A percentile compares a stretch with the other conserved stretches of the same genome.
phyloP scores from a whole-genome alignment of 2,329 filamentous ascomycete genomes.

The Lasiodiplodia sp. region DNA sequence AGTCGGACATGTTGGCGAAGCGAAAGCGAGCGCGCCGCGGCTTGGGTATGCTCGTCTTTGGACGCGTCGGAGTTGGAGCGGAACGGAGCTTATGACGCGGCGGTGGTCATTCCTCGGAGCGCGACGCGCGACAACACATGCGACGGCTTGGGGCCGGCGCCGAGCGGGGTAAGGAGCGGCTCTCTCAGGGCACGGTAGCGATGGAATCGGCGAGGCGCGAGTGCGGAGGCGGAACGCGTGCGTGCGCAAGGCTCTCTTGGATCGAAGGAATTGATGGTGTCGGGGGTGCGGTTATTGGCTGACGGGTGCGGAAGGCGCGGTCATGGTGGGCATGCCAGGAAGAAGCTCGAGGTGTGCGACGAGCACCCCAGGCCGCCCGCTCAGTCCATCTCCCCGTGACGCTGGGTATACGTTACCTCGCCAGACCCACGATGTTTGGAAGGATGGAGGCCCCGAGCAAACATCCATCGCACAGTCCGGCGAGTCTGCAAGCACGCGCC shows the following conservation, averaged over 20 bases:
- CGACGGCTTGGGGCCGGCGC: not conserved
- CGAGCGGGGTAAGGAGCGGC: slow-evolving; percentile 2
- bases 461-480: slow-evolving; percentile 9
- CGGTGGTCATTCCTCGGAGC: slow-evolving; percentile 13
- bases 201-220: not conserved
- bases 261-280: not conserved
- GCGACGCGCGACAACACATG: slow-evolving; percentile 18
- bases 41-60: not conserved
- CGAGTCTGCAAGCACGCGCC: not conserved
- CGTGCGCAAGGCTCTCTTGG: not conserved
- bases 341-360: slow-evolving; percentile 8
- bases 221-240: not conserved
- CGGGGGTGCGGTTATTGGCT: slow-evolving; percentile 7
- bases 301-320: slow-evolving; percentile 8
- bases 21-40: slow-evolving; percentile 6
- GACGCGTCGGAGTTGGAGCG: slow-evolving; percentile 6
- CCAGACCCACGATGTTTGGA: not conserved
- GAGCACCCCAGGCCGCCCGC: slow-evolving; percentile 2
- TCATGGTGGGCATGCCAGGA: not conserved
- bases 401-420: slow-evolving; percentile 11
- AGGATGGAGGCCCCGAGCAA: not conserved
- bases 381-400: slow-evolving; percentile 3
- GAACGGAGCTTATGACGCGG: slow-evolving; percentile 9
- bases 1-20: slow-evolving; percentile 49
- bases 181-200: not conserved